Base-by-base conservation (phyloP, 805 yeast species). In the Lipomyces orientalis region DNA sequence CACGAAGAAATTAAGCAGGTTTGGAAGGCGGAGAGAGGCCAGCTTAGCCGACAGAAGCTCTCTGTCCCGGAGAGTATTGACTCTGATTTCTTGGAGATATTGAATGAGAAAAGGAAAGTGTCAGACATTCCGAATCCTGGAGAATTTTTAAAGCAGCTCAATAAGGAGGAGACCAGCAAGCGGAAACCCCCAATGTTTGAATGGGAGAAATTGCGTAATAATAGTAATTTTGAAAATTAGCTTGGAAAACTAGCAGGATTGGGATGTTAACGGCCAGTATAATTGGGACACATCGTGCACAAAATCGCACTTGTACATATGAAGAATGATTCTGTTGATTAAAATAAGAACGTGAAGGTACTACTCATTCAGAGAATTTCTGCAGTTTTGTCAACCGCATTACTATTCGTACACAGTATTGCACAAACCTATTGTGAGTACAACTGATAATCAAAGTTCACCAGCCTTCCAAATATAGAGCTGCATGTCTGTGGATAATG, bases 1-100 rank as follows among this genome's bases (percentile, higher is more conserved):
- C 93, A 91, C 66, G 86, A 85, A 39, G 93, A 93, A 76, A 90
- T 95, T 75, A 88, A 87, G 77, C 82, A 85, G 65, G 82, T 89
- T 56, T 91, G 97, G 91, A 89, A 86, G 73, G 73, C 75, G 4
- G 65, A 67, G 52, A 72, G 68, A 19, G 71, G 70, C n/a, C 58
- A 25, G 10, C 43, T 56, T 16, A 29, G 19, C 5, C 39, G 60
- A 29, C 55, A 55, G 31, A 59, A 46, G 31, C 55, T 22, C 34
- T 43, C 49, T 22, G 46, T 61, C 2, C 67, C 70, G 33, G 71
- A 67, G 51, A 55, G 68, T 16, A 61, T 71, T 37, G 68, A 66
- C 43, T 58, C 60, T 10, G 71, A 67, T 10, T 67, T 57, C 51
- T 31, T 67, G 55, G 66, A 56, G 12, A 54, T 67, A 16, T 6